Base-by-base conservation (phyloP, 2,329 filamentous ascomycete genomes). In the Colletotrichum tropicale region DNA sequence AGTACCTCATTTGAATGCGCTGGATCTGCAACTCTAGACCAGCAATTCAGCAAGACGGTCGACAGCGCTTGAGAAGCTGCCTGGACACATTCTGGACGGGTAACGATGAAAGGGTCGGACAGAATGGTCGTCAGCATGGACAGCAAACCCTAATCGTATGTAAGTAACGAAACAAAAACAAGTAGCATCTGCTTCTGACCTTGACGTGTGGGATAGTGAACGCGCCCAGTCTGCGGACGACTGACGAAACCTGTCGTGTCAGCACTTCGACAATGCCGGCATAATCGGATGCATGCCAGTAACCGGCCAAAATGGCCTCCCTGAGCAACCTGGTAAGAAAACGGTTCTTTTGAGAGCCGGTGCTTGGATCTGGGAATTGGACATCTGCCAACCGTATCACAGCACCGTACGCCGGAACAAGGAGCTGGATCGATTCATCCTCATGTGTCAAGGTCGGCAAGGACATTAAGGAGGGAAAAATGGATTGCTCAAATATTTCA, bases 401-500 rank as follows among this genome's bases (percentile, higher is more conserved):
- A 3, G 93, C 92, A 9, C 89, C 87, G 78, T 96, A 98, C 1
- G 94, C 92, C 8, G 89, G 87, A 8, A 83, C 81, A 2, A 98
- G 88, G 5, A 98, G 85, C 2, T 81, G 80, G 3, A 94, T 81
- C 6, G 94, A 94, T 71, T 97, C 94, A 0, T 88, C 82, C 80
- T 95, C 93, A 1, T 94, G 92, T 0, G 95, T 98, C 56, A 98
- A 86, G 15, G 89, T 91, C 1, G 96, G 96, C 8, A 98, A 88
- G 79, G 92, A 94, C 9, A 93, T 88, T n/a, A 98, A 89, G 43
- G 93, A 92, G 1, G 95, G 94, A 78, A 93, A 89, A 3, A 95
- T 84, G 5, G 93, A 90, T 24, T 95, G 90, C 80, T 93, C 90
- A 76, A 96, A 93, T 30, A 96, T 89, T 16, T 88, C 85, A 26